Evolutionary conservation across 1,284 basidiomycete genomes (phyloP).

Genomic region (Rhodotorula mucilaginosa): DNA sequence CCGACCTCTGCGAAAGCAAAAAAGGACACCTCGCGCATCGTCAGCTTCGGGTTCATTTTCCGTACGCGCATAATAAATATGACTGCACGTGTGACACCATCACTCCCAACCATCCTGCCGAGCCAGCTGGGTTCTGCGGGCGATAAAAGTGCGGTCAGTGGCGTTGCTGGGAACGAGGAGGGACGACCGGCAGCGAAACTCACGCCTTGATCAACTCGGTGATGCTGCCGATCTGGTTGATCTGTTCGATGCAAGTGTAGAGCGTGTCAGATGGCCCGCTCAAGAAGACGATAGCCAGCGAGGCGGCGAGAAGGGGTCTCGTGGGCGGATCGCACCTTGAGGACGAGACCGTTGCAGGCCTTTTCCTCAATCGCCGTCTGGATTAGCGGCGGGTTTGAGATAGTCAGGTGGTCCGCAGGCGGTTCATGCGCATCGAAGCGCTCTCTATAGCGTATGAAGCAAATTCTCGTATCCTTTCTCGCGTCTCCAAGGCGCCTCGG

Average conservation of each 20-base stretch:
- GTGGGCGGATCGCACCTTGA: conserved; percentile 62
- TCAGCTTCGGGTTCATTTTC: neutral
- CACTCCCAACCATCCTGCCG: conserved; percentile 98
- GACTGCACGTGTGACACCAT: conserved; percentile 59
- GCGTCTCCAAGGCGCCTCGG: too few relatives aligned
- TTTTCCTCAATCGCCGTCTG: conserved; percentile 99
- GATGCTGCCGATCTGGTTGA: conserved; percentile 99
- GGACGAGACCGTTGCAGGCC: conserved; percentile 96
- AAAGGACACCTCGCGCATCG: neutral
- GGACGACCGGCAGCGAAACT: conserved; percentile 53
- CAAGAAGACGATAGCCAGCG: too few relatives aligned
- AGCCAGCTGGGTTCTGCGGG: conserved; percentile 71
- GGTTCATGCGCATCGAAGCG: too few relatives aligned
- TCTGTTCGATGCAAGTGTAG: neutral
- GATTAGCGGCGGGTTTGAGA: conserved; percentile 97
- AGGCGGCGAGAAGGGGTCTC: too few relatives aligned
- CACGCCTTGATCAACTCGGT: conserved; percentile 92
- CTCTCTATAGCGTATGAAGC: too few relatives aligned
- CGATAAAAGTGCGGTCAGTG: neutral
- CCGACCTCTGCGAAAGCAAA: conserved; percentile 81
- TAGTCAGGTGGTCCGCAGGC: conserved; percentile 80
- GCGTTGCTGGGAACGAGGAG: neutral
- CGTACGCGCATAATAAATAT: too few relatives aligned
- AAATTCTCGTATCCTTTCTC: too few relatives aligned
- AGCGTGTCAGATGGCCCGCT: neutral